Evolutionary conservation across 805 yeast species (phyloP), one percentile per base, ranked within the genome.

Genomic region (Metschnikowia orientalis): DNA sequence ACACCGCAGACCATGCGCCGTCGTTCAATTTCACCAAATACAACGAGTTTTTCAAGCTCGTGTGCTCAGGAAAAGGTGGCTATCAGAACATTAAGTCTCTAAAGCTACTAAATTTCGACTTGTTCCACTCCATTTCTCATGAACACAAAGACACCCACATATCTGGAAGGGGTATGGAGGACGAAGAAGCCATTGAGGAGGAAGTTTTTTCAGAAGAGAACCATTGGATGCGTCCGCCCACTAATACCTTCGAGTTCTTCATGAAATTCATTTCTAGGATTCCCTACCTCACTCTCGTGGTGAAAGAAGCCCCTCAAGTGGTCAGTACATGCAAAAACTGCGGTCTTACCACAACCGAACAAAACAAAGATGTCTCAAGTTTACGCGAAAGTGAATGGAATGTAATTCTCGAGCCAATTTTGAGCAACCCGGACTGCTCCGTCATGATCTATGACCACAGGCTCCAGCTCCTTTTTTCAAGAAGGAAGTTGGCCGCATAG

Each of bases 31-130:
- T 58, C 34, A 38, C 50, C 8, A 48, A 50, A 28, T 65, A 40
- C 36, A 53, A 53, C 32, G 45, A 41, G 30, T 45, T 53, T 24
- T 53, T 53, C 38, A 42, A 52, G 38, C 39, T 53, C 24, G 41
- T 66, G 4, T 62, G 70, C 41, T 61, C 68, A 5, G 56, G 59
- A 3, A 41, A 44, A 22, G 64, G 67, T 0, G 53, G 52, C 5
- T 64, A 57, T 36, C 26, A 50, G 1, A 50, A 37, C n/a, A 34
- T 66, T 28, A 42, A 46, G 12, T 40, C 45, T 11, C 40, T 66
- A 9, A 41, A 42, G 8, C 48, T 66, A 8, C 38, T 49, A 5
- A 59, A 64, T 36, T 63, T 66, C 32, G 61, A 59, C 34, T 45
- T 63, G 32, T 54, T 44, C 26, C 44, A 45, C 25, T 38, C 44